Conservation (phyloP, 441 rosid species). For the Adansonia gregorii region DNA sequence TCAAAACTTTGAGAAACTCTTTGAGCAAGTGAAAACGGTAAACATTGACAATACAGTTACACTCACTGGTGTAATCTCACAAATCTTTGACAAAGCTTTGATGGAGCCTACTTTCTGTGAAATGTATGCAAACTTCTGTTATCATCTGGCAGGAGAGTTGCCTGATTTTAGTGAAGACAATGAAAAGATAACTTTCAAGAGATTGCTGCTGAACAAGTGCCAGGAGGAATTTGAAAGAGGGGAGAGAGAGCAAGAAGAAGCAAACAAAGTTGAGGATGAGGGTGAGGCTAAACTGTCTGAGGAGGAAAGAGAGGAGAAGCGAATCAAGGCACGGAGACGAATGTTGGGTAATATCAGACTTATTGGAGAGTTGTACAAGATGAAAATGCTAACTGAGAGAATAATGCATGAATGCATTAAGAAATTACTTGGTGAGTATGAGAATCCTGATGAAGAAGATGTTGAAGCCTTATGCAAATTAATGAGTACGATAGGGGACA, state of each 20-base stretch:
- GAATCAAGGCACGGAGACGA: slow-evolving; percentile 82
- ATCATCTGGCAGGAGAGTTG: slow-evolving; percentile 65
- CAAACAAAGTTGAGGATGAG: slow-evolving; percentile 12
- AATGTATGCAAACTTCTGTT: slow-evolving; percentile 94
- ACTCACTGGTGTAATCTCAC: slow-evolving; percentile 81
- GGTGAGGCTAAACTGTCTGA: slow-evolving; percentile 41
- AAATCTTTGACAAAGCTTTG: slow-evolving; percentile 95
- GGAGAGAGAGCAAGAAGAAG: slow-evolving; percentile 20
- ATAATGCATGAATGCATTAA: slow-evolving; percentile 91
- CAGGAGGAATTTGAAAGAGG: slow-evolving; percentile 82
- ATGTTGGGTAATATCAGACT: slow-evolving; percentile 96
- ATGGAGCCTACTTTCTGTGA: slow-evolving; percentile 99
- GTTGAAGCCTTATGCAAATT: slow-evolving; percentile 91
- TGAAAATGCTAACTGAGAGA: slow-evolving; percentile 79
- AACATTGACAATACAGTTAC: slow-evolving; percentile 78
- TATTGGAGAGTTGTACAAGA: slow-evolving; percentile 96
- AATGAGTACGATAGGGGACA: slow-evolving; percentile 92
- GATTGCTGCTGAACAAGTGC: slow-evolving; percentile 86
- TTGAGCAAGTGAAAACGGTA: slow-evolving; percentile 89
- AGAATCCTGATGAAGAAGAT: slow-evolving; percentile 94
- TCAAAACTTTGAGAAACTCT: slow-evolving; percentile 88
- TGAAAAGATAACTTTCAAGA: slow-evolving; percentile 77
- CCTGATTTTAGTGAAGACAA: slow-evolving; percentile 72
- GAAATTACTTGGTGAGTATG: slow-evolving; percentile 72
- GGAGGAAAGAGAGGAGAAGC: slow-evolving; percentile 86